phyloP scores from a whole-genome alignment of 73 alveolate genomes.

The Tetrahymena malaccensis region DNA sequence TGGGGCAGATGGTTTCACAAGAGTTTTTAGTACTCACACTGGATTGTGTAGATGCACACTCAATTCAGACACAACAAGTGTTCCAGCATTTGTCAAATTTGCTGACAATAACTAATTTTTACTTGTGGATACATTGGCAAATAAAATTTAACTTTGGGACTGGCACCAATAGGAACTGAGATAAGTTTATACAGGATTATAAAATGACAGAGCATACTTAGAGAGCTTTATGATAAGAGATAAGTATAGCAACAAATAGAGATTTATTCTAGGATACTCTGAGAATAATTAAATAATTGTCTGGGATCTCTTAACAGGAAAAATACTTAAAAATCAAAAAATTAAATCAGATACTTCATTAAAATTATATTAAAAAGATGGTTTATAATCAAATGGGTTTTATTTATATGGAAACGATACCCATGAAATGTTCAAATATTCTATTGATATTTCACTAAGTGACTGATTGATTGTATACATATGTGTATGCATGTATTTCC shows the following conservation, averaged over 20 bases:
- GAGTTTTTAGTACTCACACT: not conserved
- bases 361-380: not conserved
- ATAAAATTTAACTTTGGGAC: not conserved
- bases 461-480: not conserved
- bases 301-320: not conserved
- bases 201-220: not conserved
- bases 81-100: not conserved
- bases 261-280: not conserved
- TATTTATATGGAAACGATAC: not conserved
- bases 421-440: not conserved
- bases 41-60: not conserved
- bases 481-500: too few species aligned
- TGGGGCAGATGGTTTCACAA: not conserved
- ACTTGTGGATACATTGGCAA: not conserved
- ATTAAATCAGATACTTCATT: not conserved
- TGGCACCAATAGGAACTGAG: not conserved
- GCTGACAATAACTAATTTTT: not conserved
- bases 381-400: not conserved
- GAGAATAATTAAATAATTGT: not conserved
- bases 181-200: not conserved
- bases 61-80: not conserved
- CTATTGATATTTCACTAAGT: not conserved
- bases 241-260: not conserved
- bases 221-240: not conserved
- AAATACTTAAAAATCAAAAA: not conserved